Evolutionary conservation across 768 basidiomycete genomes (phyloP).

Genomic region (Phlebiopsis flavidoalba): DNA sequence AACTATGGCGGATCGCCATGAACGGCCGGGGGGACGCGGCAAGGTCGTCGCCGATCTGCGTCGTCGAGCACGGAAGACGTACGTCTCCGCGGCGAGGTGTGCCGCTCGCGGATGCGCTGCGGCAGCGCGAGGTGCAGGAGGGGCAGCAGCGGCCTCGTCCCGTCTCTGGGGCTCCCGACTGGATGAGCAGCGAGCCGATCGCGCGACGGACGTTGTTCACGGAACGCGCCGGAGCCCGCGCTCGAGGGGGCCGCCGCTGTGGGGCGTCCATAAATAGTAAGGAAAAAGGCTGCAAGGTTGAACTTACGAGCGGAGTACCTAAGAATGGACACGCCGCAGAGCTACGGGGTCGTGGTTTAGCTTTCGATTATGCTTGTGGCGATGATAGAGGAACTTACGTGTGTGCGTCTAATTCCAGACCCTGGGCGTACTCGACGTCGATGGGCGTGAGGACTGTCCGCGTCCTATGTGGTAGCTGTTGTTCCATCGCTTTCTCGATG

Average conservation of each 20-base stretch:
- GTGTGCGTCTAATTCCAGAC: constrained; percentile 58
- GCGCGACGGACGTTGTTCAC: constrained; percentile 82
- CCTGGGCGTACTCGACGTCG: constrained; percentile 45
- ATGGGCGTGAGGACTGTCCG: constrained; percentile 67
- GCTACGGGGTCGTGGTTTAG: constrained; percentile 31
- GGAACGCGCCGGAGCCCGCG: constrained; percentile 85
- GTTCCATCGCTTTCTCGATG: constrained; percentile 78
- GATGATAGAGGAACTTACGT: constrained; percentile 33
- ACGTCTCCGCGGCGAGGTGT: constrained; percentile 60
- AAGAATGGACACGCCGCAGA: constrained; percentile 89
- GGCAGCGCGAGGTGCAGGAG: constrained; percentile 84
- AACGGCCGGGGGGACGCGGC: constrained; percentile 82
- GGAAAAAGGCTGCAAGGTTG: background rate
- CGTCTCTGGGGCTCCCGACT: constrained; percentile 74
- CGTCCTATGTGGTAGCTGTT: constrained; percentile 66
- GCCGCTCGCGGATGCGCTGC: constrained; percentile 56
- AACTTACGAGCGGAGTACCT: constrained; percentile 81
- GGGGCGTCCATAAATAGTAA: background rate
- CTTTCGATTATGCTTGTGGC: constrained; percentile 1
- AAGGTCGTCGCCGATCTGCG: constrained; percentile 91
- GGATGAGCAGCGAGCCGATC: constrained; percentile 86
- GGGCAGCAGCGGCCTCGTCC: constrained; percentile 88
- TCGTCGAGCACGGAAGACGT: constrained; percentile 88
- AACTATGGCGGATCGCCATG: constrained; percentile 93
- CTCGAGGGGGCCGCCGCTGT: constrained; percentile 84